A percentile compares a stretch with the other conserved stretches of the same genome.
Evolutionary conservation across 2,329 filamentous ascomycete species (phyloP).

Genomic region (Zasmidium citrigriseum): DNA sequence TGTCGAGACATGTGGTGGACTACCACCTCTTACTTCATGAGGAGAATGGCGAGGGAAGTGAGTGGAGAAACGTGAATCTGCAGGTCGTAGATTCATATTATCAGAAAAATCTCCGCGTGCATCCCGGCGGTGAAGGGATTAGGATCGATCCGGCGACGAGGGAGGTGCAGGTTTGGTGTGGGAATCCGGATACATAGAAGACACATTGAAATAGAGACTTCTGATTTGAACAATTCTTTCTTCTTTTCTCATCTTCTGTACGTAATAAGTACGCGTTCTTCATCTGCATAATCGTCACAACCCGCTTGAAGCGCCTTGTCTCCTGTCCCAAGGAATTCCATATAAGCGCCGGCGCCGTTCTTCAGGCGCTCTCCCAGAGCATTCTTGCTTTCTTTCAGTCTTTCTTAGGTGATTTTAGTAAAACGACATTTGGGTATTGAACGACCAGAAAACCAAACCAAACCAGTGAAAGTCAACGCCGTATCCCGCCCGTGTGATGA

Average conservation of each 20-base stretch:
- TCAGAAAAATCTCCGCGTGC: slow-evolving; percentile 81
- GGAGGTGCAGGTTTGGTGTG: slow-evolving; percentile 10
- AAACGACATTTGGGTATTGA: neutral
- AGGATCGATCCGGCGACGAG: slow-evolving; percentile 34
- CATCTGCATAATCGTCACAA: neutral
- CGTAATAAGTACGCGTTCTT: neutral
- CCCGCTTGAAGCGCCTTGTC: no score
- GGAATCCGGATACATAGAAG: no score
- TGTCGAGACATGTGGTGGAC: slow-evolving; percentile 71
- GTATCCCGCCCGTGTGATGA: neutral
- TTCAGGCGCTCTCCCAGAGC: no score
- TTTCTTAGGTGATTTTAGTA: neutral
- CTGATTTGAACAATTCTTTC: no score
- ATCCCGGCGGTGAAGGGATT: slow-evolving; percentile 76
- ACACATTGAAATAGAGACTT: neutral
- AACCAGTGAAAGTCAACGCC: neutral
- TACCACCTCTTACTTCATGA: slow-evolving; percentile 72
- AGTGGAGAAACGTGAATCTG: slow-evolving; percentile 72
- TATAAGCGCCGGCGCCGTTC: no score
- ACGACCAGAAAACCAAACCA: neutral
- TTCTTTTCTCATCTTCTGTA: neutral
- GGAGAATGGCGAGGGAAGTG: slow-evolving; percentile 42
- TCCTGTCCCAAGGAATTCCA: no score
- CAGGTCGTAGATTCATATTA: slow-evolving; percentile 89
- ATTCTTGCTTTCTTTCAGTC: neutral